Evolutionary conservation across 495 filamentous ascomycete genomes (phyloP).

Genomic region (Talaromyces ruber): DNA sequence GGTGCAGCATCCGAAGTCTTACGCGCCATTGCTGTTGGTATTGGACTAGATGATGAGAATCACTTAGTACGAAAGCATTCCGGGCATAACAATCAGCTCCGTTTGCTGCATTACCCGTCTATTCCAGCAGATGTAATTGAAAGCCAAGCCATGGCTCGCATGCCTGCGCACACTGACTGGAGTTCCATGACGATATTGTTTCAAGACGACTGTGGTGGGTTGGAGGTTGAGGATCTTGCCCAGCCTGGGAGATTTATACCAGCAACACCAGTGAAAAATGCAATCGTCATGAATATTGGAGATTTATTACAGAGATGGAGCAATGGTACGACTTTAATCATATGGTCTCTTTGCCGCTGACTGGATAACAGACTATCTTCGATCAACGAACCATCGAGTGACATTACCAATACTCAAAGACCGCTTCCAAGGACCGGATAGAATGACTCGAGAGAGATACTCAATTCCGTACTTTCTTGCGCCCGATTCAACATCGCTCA

Average conservation of each 20-base stretch:
- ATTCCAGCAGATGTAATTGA: slow-evolving; percentile 40
- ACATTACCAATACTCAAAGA: slow-evolving; percentile 28
- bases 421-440: slow-evolving; percentile 22
- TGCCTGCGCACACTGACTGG: slow-evolving; percentile 47
- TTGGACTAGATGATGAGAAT: slow-evolving; percentile 37
- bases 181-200: slow-evolving; percentile 43
- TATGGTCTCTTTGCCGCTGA: slow-evolving; percentile 18
- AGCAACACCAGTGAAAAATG: slow-evolving; percentile 40
- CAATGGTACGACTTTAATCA: slow-evolving; percentile 25
- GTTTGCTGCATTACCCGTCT: slow-evolving; percentile 58
- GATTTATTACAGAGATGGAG: background rate
- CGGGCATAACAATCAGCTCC: slow-evolving; percentile 52
- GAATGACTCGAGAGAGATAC: slow-evolving; percentile 41
- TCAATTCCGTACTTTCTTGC: slow-evolving; percentile 57
- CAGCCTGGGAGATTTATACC: slow-evolving; percentile 33
- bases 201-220: slow-evolving; percentile 43
- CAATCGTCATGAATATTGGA: background rate
- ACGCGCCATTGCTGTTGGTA: slow-evolving; percentile 22
- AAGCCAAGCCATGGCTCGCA: slow-evolving; percentile 35
- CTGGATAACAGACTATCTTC: slow-evolving; percentile 32
- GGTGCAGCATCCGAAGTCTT: slow-evolving; percentile 35
- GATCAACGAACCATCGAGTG: slow-evolving; percentile 47
- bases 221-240: slow-evolving; percentile 47
- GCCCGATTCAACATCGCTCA: slow-evolving; percentile 43
- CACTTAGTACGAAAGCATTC: slow-evolving; percentile 46